Evolutionary conservation across 1,284 basidiomycete species (phyloP), one percentile per base, ranked within the genome.

Genomic region (Phenoliferia sp.): DNA sequence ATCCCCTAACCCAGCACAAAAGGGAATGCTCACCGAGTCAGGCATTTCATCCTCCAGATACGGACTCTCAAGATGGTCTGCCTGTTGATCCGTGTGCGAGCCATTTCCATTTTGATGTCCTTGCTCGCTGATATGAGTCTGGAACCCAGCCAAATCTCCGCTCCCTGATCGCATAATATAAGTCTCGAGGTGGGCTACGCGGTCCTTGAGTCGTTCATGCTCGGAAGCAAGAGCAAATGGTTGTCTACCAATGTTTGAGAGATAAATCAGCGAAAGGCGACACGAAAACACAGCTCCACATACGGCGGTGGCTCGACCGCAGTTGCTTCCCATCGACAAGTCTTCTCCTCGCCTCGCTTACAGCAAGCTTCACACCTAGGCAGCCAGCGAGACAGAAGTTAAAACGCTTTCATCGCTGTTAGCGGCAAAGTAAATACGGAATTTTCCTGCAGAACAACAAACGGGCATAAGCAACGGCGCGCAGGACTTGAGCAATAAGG

Each of bases 161-260:
- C 15, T 44, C 26, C 29, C 31, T 19, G 57, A 34, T 17, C 34
- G 57, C 17, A 61, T 48, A 52, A 76, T 62, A 36, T 71, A 61
- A 3, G 60, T 58, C 55, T 76, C 73, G 35, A 75, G 66, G 22
- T 66, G 61, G 12, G 63, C 61, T 26, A 76, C 69, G 31, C 70
- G 68, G 16, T 39, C 55, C 35, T 70, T 83, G 68, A 85, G 80
- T 26, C 85, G 82, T 15, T 85, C 85, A 69, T 83, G 84, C 66
- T 85, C 84, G 36, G 79, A 73, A 22, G 84, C 80, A 22, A 81
- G 83, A 59, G 86, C 83, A 69, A 85, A 85, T 69, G 85, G 85
- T 72, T 85, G 85, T 22, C 57, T 59, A 31, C 22, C 48, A 44
- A 52, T 52, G 28, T 52, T n/a, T n/a, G 54, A 31, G 54, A 31